Evolutionary conservation across 2,329 filamentous ascomycete species (phyloP).

Genomic region (Ascocoryne sarcoides): DNA sequence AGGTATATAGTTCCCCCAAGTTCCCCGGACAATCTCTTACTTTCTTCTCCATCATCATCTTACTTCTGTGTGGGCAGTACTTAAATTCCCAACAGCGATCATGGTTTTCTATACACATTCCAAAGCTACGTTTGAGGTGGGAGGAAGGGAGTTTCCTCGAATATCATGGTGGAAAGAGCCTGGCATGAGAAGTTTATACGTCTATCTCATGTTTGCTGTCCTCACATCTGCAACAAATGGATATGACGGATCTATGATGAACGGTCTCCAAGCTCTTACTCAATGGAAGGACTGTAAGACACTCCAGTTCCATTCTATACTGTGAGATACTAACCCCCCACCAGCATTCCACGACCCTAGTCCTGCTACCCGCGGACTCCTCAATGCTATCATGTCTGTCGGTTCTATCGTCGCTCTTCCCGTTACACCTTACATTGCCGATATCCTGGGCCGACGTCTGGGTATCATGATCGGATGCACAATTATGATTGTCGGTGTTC

Average conservation of each 20-base stretch:
- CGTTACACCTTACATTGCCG: slow-evolving; percentile 39
- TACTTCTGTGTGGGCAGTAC: slow-evolving; percentile 1
- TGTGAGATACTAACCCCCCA: slow-evolving; percentile 27
- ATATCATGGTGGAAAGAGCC: slow-evolving; percentile 45
- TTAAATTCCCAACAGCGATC: slow-evolving; percentile 2
- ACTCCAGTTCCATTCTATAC: no score
- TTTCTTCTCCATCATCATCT: not conserved
- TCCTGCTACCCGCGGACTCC: slow-evolving; percentile 33
- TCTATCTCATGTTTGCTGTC: slow-evolving; percentile 32
- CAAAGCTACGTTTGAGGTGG: slow-evolving; percentile 25
- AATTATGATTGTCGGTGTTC: slow-evolving; percentile 38
- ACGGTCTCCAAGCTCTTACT: slow-evolving; percentile 36
- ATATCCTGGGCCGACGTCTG: slow-evolving; percentile 37
- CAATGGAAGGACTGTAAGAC: slow-evolving; percentile 41
- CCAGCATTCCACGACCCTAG: slow-evolving; percentile 27
- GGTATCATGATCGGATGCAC: slow-evolving; percentile 38
- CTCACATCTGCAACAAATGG: slow-evolving; percentile 40
- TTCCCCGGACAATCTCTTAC: not conserved
- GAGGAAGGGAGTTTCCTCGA: slow-evolving; percentile 24
- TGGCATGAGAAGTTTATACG: slow-evolving; percentile 47
- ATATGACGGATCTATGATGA: slow-evolving; percentile 37
- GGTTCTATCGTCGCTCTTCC: slow-evolving; percentile 39
- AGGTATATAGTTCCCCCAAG: slow-evolving; percentile 3
- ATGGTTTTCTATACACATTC: slow-evolving; percentile 18
- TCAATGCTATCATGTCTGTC: slow-evolving; percentile 40